Evolutionary conservation across 768 basidiomycete genomes (phyloP).

Genomic region (Punctularia strigosozonata): DNA sequence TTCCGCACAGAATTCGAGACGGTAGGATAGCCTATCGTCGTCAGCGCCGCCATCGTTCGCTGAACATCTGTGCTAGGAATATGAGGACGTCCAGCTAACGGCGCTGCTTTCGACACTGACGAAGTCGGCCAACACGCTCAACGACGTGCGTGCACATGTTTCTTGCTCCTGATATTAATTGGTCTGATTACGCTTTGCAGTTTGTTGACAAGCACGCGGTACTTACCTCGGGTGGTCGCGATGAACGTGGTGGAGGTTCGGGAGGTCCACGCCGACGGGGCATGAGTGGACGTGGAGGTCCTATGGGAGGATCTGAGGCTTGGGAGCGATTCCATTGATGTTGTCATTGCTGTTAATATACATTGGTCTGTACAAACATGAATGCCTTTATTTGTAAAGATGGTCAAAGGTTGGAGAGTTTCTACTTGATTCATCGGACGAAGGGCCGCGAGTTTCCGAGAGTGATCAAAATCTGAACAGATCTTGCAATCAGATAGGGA

Average conservation of each 20-base stretch:
- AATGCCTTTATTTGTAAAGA: too few relatives aligned
- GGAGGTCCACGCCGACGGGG: slow-evolving; percentile 36
- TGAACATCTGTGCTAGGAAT: slow-evolving; percentile 48
- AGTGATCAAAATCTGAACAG: too few relatives aligned
- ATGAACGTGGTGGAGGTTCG: slow-evolving; percentile 27
- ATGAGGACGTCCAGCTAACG: slow-evolving; percentile 90
- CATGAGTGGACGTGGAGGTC: slow-evolving; percentile 36
- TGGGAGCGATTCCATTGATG: slow-evolving; percentile 43
- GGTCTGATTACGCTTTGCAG: slow-evolving; percentile 19
- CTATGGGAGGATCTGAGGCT: slow-evolving; percentile 35
- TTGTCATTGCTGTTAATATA: too few relatives aligned
- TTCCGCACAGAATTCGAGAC: slow-evolving; percentile 88
- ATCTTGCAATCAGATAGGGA: too few relatives aligned
- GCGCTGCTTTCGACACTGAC: slow-evolving; percentile 81
- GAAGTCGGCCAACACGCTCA: slow-evolving; percentile 77
- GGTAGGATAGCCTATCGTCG: slow-evolving; percentile 28
- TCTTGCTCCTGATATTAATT: slow-evolving; percentile 3
- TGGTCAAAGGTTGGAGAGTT: too few relatives aligned
- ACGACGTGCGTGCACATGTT: slow-evolving; percentile 55
- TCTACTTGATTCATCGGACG: too few relatives aligned
- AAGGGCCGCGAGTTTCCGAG: too few relatives aligned
- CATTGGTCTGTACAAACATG: too few relatives aligned
- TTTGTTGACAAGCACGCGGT: slow-evolving; percentile 72
- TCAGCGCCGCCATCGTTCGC: neutral
- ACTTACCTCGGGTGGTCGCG: slow-evolving; percentile 41